Evolutionary conservation across 2,329 filamentous ascomycete genomes (phyloP).

Genomic region (Laburnicola sp.): DNA sequence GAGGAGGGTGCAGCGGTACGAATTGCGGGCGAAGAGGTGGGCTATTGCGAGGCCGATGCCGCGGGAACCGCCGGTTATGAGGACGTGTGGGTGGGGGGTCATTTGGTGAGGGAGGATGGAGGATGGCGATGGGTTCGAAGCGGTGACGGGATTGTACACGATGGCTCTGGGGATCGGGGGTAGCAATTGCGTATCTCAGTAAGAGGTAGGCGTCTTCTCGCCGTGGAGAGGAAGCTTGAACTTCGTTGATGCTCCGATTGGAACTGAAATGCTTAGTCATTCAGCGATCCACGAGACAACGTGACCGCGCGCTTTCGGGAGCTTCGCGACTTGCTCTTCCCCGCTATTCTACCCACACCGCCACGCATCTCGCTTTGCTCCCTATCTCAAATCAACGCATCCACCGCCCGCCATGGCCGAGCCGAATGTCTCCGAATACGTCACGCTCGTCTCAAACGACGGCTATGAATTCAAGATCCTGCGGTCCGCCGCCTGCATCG

Average conservation of each 20-base stretch:
- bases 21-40: slow-evolving; percentile 33
- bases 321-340: slow-evolving; percentile 1
- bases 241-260: background rate
- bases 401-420: slow-evolving; percentile 24
- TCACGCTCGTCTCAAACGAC: slow-evolving; percentile 76
- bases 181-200: too few species aligned
- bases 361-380: background rate
- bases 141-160: background rate
- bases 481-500: slow-evolving; percentile 70
- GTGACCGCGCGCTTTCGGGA: slow-evolving; percentile 27
- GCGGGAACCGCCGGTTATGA: slow-evolving; percentile 45
- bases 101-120: slow-evolving; percentile 7
- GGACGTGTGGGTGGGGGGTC: slow-evolving; percentile 25
- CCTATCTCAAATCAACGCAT: background rate
- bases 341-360: slow-evolving; percentile 8
- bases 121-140: background rate
- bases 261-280: background rate
- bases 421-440: slow-evolving; percentile 61
- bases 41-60: slow-evolving; percentile 47
- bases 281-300: slow-evolving; percentile 24
- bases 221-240: background rate
- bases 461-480: slow-evolving; percentile 76
- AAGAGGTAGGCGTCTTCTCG: too few species aligned
- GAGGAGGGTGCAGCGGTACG: slow-evolving; percentile 38
- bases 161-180: background rate